Percentiles rank a stretch among this genome's conserved stretches.
These are phyloP conservation scores for Eucalyptus rudis DNA, from an alignment of 345 rosid genomes.

Conservation along the genomic window DNA sequence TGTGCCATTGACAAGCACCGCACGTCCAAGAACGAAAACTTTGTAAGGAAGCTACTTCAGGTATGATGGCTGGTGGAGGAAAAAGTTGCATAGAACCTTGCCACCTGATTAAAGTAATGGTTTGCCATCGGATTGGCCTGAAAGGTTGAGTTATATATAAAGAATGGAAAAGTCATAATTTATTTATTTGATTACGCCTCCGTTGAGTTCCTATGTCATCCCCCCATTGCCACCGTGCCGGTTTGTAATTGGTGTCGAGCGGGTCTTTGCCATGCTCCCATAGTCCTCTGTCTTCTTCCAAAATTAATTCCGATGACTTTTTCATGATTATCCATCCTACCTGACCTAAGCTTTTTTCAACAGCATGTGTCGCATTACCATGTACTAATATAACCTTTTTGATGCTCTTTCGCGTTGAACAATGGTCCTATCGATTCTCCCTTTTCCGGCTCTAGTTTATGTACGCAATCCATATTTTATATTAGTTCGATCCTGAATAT, in stretches of 20 bases:
- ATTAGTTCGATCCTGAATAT: neutral
- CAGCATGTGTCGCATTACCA: neutral
- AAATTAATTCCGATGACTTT: neutral
- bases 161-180: neutral
- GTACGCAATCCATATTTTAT: neutral
- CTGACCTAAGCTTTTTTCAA: neutral
- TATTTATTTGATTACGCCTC: neutral
- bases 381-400: neutral
- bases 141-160: neutral
- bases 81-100: neutral
- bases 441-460: neutral
- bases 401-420: neutral
- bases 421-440: neutral
- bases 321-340: neutral
- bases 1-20: neutral
- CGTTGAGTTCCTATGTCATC: no score
- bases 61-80: neutral
- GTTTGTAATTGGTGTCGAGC: neutral
- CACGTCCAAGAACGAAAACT: neutral
- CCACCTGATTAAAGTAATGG: neutral
- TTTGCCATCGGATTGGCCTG: neutral
- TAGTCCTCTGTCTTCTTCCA: neutral
- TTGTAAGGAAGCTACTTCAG: neutral
- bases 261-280: neutral
- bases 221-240: neutral